These are phyloP conservation scores for Cyanodermella asteris DNA, from an alignment of 2,329 filamentous ascomycete genomes.

Conservation along the genomic window DNA sequence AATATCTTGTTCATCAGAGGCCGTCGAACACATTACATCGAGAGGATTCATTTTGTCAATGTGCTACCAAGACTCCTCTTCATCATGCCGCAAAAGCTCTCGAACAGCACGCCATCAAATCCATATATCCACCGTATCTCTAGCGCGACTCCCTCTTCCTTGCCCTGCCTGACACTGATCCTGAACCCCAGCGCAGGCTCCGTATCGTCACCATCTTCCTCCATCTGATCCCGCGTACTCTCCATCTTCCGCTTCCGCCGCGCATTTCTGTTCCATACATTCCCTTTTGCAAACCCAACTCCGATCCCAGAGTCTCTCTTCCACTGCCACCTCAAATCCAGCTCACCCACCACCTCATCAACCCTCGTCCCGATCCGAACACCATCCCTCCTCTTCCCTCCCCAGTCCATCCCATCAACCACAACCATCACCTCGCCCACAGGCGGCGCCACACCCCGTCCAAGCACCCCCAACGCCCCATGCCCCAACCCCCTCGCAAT, in stretches of 20 bases:
- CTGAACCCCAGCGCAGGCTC: constrained; percentile 35
- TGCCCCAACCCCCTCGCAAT: not conserved
- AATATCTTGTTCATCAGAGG: no score
- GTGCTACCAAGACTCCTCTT: no score
- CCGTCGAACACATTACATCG: no score
- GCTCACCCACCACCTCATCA: constrained; percentile 25
- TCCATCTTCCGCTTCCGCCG: constrained; percentile 31
- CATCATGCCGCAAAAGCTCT: constrained; percentile 71
- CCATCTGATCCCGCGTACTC: constrained; percentile 7
- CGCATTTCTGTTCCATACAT: constrained; percentile 61
- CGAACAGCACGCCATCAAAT: constrained; percentile 49
- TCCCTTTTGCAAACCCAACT: constrained; percentile 40
- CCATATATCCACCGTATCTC: constrained; percentile 55
- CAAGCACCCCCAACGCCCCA: not conserved
- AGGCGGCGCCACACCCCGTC: not conserved
- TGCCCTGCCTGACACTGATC: constrained; percentile 23
- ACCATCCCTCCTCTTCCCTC: constrained; percentile 2
- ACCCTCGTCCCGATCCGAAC: constrained; percentile 16
- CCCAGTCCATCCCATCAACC: not conserved
- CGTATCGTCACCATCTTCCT: constrained; percentile 13
- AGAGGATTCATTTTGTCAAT: no score
- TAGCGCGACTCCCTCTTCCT: constrained; percentile 22
- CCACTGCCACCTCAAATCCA: constrained; percentile 49
- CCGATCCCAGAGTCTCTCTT: constrained; percentile 30
- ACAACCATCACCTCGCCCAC: not conserved